Base-by-base conservation (phyloP, 2,329 filamentous ascomycete genomes). In the Cadophora malorum region DNA sequence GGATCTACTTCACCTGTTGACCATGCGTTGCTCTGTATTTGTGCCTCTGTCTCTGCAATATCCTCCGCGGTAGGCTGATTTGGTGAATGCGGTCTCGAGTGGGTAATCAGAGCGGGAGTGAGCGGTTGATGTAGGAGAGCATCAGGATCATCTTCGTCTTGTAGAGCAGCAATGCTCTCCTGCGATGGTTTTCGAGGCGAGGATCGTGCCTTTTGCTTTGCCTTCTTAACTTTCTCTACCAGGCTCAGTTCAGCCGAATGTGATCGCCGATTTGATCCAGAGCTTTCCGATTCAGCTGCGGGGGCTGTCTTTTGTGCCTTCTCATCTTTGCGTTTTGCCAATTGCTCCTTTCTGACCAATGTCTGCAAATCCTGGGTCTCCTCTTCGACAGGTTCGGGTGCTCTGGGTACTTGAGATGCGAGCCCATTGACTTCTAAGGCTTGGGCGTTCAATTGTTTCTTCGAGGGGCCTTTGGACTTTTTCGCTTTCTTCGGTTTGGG, bases 311-410 rank as follows among this genome's bases (percentile, higher is more conserved):
- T 63, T 10, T 35, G 33, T 21, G 33, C 4, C 23, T 56, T 56
- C 10, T 41, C 52, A 12, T 35, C 50, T 31, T 63, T 62, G 16
- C 21, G 21, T 25, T 66, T 63, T n/a, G 58, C 50, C 35, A 50
- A 12, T 41, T 50, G 65, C 14, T 49, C 38, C 58, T 63, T 56
- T 41, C 41, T 55, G 9, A 63, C 33, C 65, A 61, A 23, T 16
- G 41, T 23, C 19, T 38, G 28, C 16, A 66, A 14, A 38, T 66
- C 65, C 31, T 63, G 58, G 19, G 50, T 62, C 59, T 66, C 65
- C 58, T 41, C 21, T n/a, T 66, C 64, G 8, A 56, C 23, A 28
- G 33, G 35, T 14, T 28, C 50, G 9, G 63, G 50, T 23, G 58
- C 63, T 21, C 28, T 14, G 10, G 38, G 28, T 41, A 55, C 9